Conservation (phyloP, 768 basidiomycete genomes). For the Russula olivacea region DNA sequence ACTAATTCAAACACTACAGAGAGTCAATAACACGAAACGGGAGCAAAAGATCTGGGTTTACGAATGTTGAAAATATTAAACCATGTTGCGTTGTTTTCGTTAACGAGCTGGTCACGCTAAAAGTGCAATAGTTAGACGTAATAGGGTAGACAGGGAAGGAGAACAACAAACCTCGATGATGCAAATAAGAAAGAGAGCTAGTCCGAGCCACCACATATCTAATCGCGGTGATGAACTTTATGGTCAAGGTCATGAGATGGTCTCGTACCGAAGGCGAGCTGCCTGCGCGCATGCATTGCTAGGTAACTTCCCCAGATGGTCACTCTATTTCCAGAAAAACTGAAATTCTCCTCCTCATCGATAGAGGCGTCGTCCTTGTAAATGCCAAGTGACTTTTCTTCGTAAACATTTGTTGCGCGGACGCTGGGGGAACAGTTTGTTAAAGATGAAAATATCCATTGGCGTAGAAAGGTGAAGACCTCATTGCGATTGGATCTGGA, state of each 20-base stretch:
- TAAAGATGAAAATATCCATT: background rate
- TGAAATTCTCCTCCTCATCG: slow-evolving; percentile 38
- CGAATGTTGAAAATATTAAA: slow-evolving; percentile 81
- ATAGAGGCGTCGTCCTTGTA: slow-evolving; percentile 44
- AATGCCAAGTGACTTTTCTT: slow-evolving; percentile 85
- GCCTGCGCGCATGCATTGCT: slow-evolving; percentile 74
- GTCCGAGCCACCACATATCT: slow-evolving; percentile 96
- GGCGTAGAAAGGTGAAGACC: slow-evolving; percentile 36
- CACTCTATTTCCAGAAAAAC: slow-evolving; percentile 42
- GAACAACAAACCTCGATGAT: slow-evolving; percentile 72
- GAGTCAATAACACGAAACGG: background rate
- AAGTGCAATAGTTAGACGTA: slow-evolving; percentile 3
- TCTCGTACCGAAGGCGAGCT: slow-evolving; percentile 80
- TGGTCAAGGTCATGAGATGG: background rate
- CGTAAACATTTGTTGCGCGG: slow-evolving; percentile 90
- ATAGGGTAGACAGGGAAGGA: background rate
- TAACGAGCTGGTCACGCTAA: slow-evolving; percentile 54
- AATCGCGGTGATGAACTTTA: slow-evolving; percentile 8
- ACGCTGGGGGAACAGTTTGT: slow-evolving; percentile 45
- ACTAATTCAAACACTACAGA: slow-evolving; percentile 74
- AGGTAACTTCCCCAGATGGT: slow-evolving; percentile 73
- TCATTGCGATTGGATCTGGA: slow-evolving; percentile 75
- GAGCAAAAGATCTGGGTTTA: slow-evolving; percentile 34
- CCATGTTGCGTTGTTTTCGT: slow-evolving; percentile 52
- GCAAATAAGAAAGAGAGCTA: slow-evolving; percentile 84